Conservation (phyloP, 306 rosid genomes). For the Corylus avellana region DNA sequence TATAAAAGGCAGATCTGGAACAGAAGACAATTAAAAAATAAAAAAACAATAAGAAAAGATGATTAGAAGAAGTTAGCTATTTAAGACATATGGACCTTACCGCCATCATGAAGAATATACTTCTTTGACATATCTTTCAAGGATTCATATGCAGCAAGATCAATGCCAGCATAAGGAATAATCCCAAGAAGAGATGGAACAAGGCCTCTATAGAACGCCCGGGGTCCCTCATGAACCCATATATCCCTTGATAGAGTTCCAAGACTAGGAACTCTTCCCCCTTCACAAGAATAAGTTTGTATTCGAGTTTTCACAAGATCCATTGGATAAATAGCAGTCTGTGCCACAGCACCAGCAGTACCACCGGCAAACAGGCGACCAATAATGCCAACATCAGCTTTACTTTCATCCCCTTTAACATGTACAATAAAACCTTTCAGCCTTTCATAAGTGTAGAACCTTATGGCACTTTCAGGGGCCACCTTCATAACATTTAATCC, state of each 20-base stretch:
- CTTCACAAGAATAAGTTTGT: constrained; percentile 60
- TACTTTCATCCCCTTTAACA: constrained; percentile 49
- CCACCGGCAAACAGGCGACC: constrained; percentile 89
- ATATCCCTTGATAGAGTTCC: constrained; percentile 71
- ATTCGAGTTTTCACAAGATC: constrained; percentile 92
- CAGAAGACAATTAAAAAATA: constrained; percentile 25
- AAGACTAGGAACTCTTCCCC: constrained; percentile 68
- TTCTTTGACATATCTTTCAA: constrained; percentile 87
- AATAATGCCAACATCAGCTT: constrained; percentile 57
- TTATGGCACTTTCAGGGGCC: constrained; percentile 96
- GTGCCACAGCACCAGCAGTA: constrained; percentile 90
- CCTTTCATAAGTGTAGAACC: constrained; percentile 79
- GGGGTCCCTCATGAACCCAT: constrained; percentile 86
- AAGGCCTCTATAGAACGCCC: constrained; percentile 88
- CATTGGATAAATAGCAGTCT: constrained; percentile 84
- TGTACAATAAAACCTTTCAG: constrained; percentile 56
- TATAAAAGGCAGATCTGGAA: constrained; percentile 25
- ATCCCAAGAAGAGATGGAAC: constrained; percentile 92
- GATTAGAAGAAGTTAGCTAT: neutral
- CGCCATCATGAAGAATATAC: constrained; percentile 69
- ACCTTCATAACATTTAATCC: constrained; percentile 93
- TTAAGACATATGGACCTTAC: constrained; percentile 37
- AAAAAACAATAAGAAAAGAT: neutral
- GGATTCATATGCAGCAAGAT: constrained; percentile 88
- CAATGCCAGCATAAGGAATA: constrained; percentile 94